A percentile compares a stretch with the other conserved stretches of the same genome.
These are phyloP conservation scores for Cantharellus anzutake DNA, from an alignment of 768 basidiomycete genomes.

Conservation along the genomic window DNA sequence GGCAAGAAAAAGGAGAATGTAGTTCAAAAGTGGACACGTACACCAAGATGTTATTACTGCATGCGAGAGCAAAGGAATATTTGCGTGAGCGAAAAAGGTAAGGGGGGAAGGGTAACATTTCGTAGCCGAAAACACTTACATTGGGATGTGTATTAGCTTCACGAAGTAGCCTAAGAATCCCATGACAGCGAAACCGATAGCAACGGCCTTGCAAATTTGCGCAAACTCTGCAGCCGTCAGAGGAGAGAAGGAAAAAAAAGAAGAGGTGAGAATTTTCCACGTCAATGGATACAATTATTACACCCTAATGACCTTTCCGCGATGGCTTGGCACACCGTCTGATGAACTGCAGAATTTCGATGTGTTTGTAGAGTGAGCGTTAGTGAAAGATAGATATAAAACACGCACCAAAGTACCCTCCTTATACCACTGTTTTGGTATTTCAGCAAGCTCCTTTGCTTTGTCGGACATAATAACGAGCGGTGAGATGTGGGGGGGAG, in stretches of 20 bases:
- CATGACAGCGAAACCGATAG: slow-evolving; percentile 96
- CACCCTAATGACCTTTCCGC: slow-evolving; percentile 49
- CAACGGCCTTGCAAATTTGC: slow-evolving; percentile 91
- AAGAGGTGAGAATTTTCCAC: not conserved
- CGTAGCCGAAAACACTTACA: slow-evolving; percentile 36
- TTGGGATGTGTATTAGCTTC: slow-evolving; percentile 95
- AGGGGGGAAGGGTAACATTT: too few relatives aligned
- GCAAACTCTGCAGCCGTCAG: slow-evolving; percentile 47
- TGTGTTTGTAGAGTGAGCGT: not conserved
- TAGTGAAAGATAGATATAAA: not conserved
- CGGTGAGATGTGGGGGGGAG: too few relatives aligned
- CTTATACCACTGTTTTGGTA: slow-evolving; percentile 78
- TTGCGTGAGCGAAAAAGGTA: too few relatives aligned
- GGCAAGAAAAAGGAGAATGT: too few relatives aligned
- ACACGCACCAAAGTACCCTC: slow-evolving; percentile 77
- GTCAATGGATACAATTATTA: not conserved
- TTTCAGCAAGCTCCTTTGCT: slow-evolving; percentile 73
- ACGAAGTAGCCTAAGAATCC: slow-evolving; percentile 99
- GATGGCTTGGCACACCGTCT: slow-evolving; percentile 96
- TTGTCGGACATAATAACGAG: slow-evolving; percentile 58
- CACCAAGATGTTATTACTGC: too few relatives aligned
- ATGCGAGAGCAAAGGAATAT: too few relatives aligned
- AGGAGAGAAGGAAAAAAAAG: not conserved
- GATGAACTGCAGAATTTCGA: slow-evolving; percentile 45
- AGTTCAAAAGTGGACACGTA: too few relatives aligned